phyloP scores from a whole-genome alignment of 2,329 filamentous ascomycete genomes.

The Biscogniauxia marginata region DNA sequence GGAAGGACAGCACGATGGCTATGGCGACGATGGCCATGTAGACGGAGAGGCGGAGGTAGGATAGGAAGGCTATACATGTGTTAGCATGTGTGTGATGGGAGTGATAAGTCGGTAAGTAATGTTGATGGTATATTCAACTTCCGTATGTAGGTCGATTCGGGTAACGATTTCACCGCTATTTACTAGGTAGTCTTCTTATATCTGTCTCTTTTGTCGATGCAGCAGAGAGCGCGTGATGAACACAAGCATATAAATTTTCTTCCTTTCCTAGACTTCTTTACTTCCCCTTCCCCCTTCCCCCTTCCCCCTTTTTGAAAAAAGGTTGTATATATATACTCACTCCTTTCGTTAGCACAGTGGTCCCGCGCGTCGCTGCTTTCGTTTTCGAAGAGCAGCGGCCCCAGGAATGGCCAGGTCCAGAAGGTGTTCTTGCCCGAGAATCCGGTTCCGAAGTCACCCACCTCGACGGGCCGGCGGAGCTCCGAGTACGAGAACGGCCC shows the following conservation, averaged over 20 bases:
- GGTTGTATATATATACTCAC: slow-evolving; percentile 34
- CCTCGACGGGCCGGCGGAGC: slow-evolving; percentile 44
- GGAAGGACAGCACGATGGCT: slow-evolving; percentile 90
- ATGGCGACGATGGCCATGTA: slow-evolving; percentile 90
- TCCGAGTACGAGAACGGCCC: slow-evolving; percentile 34
- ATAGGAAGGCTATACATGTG: slow-evolving; percentile 65
- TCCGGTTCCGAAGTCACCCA: slow-evolving; percentile 36
- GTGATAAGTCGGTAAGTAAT: neutral
- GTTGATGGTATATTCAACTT: neutral
- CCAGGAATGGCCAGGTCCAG: slow-evolving; percentile 60
- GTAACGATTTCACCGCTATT: no score
- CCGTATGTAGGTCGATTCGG: no score
- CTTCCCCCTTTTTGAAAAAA: no score
- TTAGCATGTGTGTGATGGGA: no score
- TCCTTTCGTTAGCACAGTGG: slow-evolving; percentile 77
- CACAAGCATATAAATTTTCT: no score
- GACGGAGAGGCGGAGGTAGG: slow-evolving; percentile 83
- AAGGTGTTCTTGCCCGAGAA: slow-evolving; percentile 45
- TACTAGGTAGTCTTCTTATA: neutral
- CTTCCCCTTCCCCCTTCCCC: no score
- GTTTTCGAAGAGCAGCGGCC: slow-evolving; percentile 72
- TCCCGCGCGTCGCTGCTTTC: slow-evolving; percentile 72
- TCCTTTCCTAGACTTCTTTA: no score
- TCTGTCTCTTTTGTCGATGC: no score
- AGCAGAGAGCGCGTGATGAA: no score